Evolutionary conservation across 148 eudicot species (phyloP), one percentile per base, ranked within the genome.

Genomic region (Heliamphora exappendiculata): DNA sequence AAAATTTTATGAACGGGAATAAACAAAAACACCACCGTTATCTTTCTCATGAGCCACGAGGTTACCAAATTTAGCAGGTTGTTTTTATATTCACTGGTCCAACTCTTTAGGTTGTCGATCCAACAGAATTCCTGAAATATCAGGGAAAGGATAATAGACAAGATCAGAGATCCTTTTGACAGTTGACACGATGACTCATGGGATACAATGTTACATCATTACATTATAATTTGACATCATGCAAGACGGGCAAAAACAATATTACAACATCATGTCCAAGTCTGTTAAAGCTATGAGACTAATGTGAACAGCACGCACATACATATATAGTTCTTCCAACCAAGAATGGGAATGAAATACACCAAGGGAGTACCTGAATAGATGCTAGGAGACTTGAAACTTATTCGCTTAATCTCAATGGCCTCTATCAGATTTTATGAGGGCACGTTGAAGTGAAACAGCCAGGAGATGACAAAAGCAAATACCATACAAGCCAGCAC

Each of bases 381-480:
- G 36, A 71, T 33, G 34, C 3, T 8, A 4, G 33, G 31, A 42
- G 75, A 3, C 16, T 11, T 34, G 29, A 58, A 28, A 64, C 54
- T 34, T 65, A 2, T 29, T 16, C 0, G 13, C 26, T 69, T 55
- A 4, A 24, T 50, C 20, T 73, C 73, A 14, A 31, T 36, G 47
- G 74, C 50, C 80, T 81, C 72, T 74, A 74, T 78, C 20, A 84
- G 49, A 45, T 74, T 73, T 79, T 65, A 85, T 7, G 89, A 88
- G 7, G 93, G 93, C 60, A 90, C 91, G 26, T 91, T 91, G 88
- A 93, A 93, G 84, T 93, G 98, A 74, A 93, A 93, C 59, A 93
- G 91, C 98, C 98, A 93, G 31, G 98, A 93, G 67, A 93, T 89
- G 81, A 93, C 98, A 80, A 93, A 93, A 41, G 98, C 98, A 78